phyloP scores from a whole-genome alignment of 441 rosid species.

The Arabidopsis lyrata region DNA sequence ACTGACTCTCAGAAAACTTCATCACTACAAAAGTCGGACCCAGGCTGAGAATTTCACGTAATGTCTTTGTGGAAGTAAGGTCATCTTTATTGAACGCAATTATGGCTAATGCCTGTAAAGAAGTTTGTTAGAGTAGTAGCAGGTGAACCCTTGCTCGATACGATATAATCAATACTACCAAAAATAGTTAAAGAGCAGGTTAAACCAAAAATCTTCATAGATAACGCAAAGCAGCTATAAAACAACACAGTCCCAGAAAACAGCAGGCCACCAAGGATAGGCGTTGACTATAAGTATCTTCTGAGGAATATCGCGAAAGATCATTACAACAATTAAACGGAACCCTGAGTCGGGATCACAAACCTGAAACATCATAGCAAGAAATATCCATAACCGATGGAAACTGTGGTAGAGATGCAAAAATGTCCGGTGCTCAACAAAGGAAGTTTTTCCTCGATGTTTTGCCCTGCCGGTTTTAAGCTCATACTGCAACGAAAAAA shows the following conservation, averaged over 20 bases:
- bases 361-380: conserved; percentile 99
- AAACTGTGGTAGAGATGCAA: conserved; percentile 98
- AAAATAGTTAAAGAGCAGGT: conserved; percentile 17
- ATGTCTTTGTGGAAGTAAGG: conserved; percentile 57
- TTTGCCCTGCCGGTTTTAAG: conserved; percentile 68
- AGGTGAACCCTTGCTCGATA: conserved; percentile 11
- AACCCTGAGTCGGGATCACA: conserved; percentile 38
- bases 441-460: conserved; percentile 93
- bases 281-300: conserved; percentile 12
- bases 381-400: conserved; percentile 99
- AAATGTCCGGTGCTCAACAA: conserved; percentile 96
- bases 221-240: conserved; percentile 3
- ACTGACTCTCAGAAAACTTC: conserved; percentile 93
- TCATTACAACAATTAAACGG: conserved; percentile 20
- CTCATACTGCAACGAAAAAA: conserved; percentile 59
- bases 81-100: conserved; percentile 78
- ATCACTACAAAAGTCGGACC: conserved; percentile 97
- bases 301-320: conserved; percentile 4
- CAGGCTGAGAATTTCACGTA: conserved; percentile 84
- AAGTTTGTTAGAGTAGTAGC: conserved; percentile 35
- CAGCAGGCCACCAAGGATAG: conserved; percentile 23
- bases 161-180: conserved; percentile 1
- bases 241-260: conserved; percentile 22
- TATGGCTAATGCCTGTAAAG: conserved; percentile 77
- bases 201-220: conserved; percentile 19